Base-by-base conservation (phyloP, 352 stramenopile genomes). In the Globisporangium recalcitrans region DNA sequence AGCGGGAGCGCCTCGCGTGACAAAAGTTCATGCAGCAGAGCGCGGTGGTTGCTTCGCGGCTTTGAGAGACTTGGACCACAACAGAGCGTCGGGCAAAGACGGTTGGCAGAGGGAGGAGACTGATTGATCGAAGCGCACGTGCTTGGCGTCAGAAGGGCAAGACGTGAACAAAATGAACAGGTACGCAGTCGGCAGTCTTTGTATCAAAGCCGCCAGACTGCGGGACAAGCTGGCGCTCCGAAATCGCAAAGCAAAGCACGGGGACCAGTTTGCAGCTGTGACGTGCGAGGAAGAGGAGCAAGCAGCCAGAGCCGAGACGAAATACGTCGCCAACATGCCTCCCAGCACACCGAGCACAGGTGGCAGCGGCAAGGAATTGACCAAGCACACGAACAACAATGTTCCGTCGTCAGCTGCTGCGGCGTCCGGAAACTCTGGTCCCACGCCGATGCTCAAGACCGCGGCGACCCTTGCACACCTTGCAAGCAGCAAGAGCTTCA, bases 401-500 rank as follows among this genome's bases (percentile, higher is more conserved):
- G 44, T 22, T 56, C 56, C 32, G 5, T 36, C 58, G 21, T 58
- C 44, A 27, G 24, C 9, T 59, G 58, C 21, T 56, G 60, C 60
- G 63, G 52, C 27, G 67, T 58, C 52, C 8, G 46, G 11, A 47
- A 52, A 59, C 19, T 32, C 52, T 36, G 73, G 73, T 1, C 75
- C 73, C 8, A 62, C 76, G 36, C 63, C 66, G 0, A 54, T 67
- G 24, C 65, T 82, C 32, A 79, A 78, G 34, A 52, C 71, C 0
- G 40, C 66, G 1, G 68, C 65, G 57, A 80, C 73, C 3, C 60
- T 83, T 32, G 68, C 64, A 1, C 70, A 80, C 65, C 69, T 84
- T 11, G 52, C 71, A 34, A 77, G 71, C 49, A 66, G 70, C 22
- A 85, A 77, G 54, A 79, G 73, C 42, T 71, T 82, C 52, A 88